These are phyloP conservation scores for Biscogniauxia mediterranea DNA, from an alignment of 2,329 filamentous ascomycete genomes.

Conservation along the genomic window DNA sequence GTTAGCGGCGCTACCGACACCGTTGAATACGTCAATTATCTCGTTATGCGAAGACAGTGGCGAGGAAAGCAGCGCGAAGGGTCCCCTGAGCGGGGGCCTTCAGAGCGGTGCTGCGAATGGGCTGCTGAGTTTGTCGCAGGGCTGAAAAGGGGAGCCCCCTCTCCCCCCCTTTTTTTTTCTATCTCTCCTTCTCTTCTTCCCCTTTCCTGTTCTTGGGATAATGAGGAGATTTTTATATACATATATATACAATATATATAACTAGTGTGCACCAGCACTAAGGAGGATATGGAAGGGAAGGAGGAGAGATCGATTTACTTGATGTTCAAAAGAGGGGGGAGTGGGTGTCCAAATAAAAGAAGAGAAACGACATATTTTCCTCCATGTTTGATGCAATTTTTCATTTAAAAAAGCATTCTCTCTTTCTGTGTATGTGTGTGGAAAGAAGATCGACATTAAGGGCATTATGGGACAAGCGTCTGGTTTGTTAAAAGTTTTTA, in stretches of 20 bases:
- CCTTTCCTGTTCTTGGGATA: background rate
- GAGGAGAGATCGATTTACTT: background rate
- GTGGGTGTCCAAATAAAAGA: no score
- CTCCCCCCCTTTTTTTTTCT: no score
- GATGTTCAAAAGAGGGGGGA: background rate
- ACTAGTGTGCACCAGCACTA: background rate
- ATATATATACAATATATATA: background rate
- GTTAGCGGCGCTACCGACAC: background rate
- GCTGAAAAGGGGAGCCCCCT: conserved; percentile 12
- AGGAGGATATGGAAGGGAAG: background rate
- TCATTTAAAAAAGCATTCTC: no score
- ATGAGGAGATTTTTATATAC: background rate
- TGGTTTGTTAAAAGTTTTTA: no score
- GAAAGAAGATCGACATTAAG: no score
- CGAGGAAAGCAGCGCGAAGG: conserved; percentile 17
- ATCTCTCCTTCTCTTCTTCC: background rate
- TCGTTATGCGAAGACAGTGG: conserved; percentile 25
- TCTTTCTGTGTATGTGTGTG: no score
- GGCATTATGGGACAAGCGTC: no score
- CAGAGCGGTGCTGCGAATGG: conserved; percentile 52
- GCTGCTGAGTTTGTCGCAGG: conserved; percentile 46
- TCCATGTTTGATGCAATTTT: background rate
- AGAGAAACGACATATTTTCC: no score
- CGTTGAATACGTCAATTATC: background rate
- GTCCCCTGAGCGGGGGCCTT: conserved; percentile 44